These are phyloP conservation scores for Mycena sp. DNA, from an alignment of 1,284 basidiomycete genomes.

Conservation along the genomic window DNA sequence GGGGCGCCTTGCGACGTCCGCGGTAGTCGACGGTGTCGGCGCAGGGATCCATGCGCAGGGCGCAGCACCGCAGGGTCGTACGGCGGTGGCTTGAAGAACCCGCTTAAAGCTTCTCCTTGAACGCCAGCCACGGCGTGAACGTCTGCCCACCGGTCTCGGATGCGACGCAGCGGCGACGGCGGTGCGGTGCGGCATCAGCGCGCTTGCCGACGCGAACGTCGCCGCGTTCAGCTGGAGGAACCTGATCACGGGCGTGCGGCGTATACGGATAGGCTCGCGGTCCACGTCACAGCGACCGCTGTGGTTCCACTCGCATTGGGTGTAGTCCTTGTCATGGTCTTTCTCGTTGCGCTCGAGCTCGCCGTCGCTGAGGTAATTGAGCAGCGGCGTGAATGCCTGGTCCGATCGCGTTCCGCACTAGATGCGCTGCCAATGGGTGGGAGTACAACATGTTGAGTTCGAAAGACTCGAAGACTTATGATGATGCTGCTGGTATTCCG, in stretches of 20 bases:
- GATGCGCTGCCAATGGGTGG: no score
- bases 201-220: slow-evolving; percentile 68
- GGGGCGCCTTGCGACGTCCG: slow-evolving; percentile 64
- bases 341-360: slow-evolving; percentile 92
- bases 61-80: slow-evolving; percentile 64
- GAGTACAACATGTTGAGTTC: no score
- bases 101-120: slow-evolving; percentile 74
- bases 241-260: slow-evolving; percentile 87
- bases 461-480: no score
- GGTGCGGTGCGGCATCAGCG: slow-evolving; percentile 78
- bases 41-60: slow-evolving; percentile 65
- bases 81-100: slow-evolving; percentile 76
- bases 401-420: no score
- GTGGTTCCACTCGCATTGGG: slow-evolving; percentile 86
- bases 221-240: slow-evolving; percentile 82
- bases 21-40: slow-evolving; percentile 70
- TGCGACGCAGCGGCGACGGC: slow-evolving; percentile 88
- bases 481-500: no score
- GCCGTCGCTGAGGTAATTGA: slow-evolving; percentile 89
- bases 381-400: slow-evolving; percentile 86
- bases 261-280: slow-evolving; percentile 92
- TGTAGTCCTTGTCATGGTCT: slow-evolving; percentile 93
- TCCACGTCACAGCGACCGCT: slow-evolving; percentile 92
- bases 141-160: slow-evolving; percentile 76
- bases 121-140: slow-evolving; percentile 54